Conservation (phyloP, 2,329 filamentous ascomycete genomes). For the Fusarium annulatum region DNA sequence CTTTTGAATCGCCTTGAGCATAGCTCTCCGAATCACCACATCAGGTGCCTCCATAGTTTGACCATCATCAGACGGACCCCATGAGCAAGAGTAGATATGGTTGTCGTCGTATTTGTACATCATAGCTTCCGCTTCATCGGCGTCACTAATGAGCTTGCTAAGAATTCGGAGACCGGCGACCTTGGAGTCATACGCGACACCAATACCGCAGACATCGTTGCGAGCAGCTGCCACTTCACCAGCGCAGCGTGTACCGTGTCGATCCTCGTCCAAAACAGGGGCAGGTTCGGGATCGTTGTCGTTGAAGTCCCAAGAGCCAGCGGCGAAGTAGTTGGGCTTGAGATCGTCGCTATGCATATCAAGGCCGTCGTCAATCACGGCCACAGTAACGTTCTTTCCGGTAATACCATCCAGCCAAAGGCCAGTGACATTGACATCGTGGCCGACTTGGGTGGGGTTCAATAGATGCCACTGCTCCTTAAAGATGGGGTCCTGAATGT, state of each 20-base stretch:
- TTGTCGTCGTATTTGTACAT: constrained; percentile 93
- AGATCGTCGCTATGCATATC: constrained; percentile 96
- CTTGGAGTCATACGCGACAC: constrained; percentile 91
- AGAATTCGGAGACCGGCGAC: constrained; percentile 94
- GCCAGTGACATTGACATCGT: constrained; percentile 96
- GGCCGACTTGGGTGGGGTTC: constrained; percentile 82
- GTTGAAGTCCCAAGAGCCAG: constrained; percentile 96
- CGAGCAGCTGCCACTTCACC: constrained; percentile 93
- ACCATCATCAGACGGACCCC: constrained; percentile 96
- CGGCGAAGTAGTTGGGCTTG: constrained; percentile 91
- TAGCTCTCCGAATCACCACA: constrained; percentile 86
- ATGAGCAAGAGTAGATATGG: constrained; percentile 98
- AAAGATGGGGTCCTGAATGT: constrained; percentile 91
- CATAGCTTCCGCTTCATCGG: constrained; percentile 91
- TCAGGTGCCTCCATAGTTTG: constrained; percentile 93
- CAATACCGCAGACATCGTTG: constrained; percentile 95
- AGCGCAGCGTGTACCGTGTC: constrained; percentile 92
- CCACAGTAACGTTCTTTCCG: constrained; percentile 87
- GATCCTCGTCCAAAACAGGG: constrained; percentile 85
- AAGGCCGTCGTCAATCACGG: constrained; percentile 94
- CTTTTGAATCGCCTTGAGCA: constrained; percentile 91
- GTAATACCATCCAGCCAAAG: constrained; percentile 93
- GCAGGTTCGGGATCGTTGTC: constrained; percentile 82
- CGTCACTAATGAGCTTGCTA: constrained; percentile 88
- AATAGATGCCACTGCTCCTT: constrained; percentile 94